phyloP scores from a whole-genome alignment of 495 filamentous ascomycete genomes.

The Lophiotrema nucula region DNA sequence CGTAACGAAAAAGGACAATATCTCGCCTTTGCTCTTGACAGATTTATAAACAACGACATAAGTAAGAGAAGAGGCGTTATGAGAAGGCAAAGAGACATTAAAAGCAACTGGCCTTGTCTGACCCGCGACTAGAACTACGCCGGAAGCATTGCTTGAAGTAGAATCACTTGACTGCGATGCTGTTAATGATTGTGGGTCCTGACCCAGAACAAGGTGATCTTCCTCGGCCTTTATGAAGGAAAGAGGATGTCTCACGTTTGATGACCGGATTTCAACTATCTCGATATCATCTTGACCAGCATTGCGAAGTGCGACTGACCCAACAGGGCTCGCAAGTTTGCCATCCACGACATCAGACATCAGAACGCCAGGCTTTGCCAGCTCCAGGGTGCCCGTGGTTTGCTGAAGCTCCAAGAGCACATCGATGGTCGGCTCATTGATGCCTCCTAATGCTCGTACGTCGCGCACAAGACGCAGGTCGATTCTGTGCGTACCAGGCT shows the following conservation, averaged over 20 bases:
- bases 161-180: conserved; percentile 4
- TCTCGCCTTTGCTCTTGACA: not conserved
- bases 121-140: conserved; percentile 24
- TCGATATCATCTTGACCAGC: conserved; percentile 41
- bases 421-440: conserved; percentile 44
- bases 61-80: conserved; percentile 26
- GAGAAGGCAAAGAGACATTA: conserved; percentile 14
- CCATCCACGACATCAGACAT: conserved; percentile 52
- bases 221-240: conserved; percentile 1
- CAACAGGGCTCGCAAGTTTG: conserved; percentile 47
- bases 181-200: conserved; percentile 6
- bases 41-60: conserved; percentile 20
- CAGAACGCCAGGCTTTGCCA: conserved; percentile 40
- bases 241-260: conserved; percentile 42
- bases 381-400: conserved; percentile 26
- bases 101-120: conserved; percentile 36
- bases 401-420: conserved; percentile 41
- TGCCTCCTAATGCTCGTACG: conserved; percentile 53
- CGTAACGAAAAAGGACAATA: conserved; percentile 8
- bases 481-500: conserved; percentile 51
- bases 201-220: conserved; percentile 9
- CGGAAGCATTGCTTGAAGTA: not conserved
- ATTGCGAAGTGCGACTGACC: conserved; percentile 52
- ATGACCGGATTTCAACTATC: conserved; percentile 38
- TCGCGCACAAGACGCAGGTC: conserved; percentile 57